Conservation (phyloP, 1,139 yeast species). For the Suhomyces taliae region DNA sequence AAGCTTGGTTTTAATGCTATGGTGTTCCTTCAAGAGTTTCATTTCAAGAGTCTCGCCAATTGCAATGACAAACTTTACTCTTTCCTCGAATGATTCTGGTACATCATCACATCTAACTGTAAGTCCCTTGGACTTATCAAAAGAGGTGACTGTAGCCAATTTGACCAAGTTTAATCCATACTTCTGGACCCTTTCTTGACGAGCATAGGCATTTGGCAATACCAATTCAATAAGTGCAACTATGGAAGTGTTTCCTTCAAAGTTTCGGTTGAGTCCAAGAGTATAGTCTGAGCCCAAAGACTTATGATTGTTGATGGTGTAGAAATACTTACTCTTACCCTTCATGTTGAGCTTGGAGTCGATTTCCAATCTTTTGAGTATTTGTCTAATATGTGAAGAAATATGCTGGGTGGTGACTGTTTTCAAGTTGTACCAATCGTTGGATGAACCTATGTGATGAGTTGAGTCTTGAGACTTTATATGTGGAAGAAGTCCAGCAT, state of each 20-base stretch:
- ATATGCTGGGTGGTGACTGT: conserved; percentile 5
- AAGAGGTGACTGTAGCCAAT: conserved; percentile 15
- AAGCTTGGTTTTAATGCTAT: neutral
- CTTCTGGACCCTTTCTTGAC: conserved; percentile 19
- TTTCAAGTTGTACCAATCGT: neutral
- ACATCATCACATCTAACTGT: conserved; percentile 7
- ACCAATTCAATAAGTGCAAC: conserved; percentile 25
- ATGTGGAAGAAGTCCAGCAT: neutral
- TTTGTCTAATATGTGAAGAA: conserved; percentile 20
- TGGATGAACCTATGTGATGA: neutral
- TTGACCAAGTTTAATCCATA: conserved; percentile 26
- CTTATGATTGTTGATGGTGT: conserved; percentile 13
- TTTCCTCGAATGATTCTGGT: conserved; percentile 9
- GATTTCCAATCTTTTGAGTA: conserved; percentile 22
- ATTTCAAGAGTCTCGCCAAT: conserved; percentile 3
- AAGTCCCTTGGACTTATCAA: conserved; percentile 1
- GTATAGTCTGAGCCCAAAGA: conserved; percentile 3
- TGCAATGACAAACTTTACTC: conserved; percentile 13
- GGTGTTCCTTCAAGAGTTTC: neutral
- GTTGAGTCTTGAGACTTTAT: neutral
- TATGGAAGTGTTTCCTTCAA: neutral
- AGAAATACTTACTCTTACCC: conserved; percentile 34
- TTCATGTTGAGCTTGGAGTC: conserved; percentile 21
- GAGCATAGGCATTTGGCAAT: conserved; percentile 33
- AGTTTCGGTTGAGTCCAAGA: conserved; percentile 1